Conservation (phyloP, 371 early-diverging fungal species). For the Rhizopus sp. region DNA sequence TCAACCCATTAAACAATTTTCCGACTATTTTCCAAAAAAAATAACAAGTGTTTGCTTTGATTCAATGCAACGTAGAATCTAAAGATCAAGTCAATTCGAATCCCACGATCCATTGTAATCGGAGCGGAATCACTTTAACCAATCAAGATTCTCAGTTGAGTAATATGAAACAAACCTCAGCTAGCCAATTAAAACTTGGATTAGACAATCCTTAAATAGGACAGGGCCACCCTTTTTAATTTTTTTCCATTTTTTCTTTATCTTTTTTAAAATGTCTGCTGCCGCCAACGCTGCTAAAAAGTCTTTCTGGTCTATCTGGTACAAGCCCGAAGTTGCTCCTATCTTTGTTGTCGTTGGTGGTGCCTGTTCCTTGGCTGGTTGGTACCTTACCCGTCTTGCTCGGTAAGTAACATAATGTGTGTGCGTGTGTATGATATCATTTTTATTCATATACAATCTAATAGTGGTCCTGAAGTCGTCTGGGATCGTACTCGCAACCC, state of each 20-base stretch:
- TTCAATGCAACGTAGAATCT: no score
- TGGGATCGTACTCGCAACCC: conserved; percentile 58
- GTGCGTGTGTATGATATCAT: background rate
- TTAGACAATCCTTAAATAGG: background rate
- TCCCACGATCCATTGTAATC: no score
- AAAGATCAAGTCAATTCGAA: no score
- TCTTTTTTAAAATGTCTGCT: conserved; percentile 37
- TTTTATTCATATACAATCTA: background rate
- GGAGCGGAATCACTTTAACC: no score
- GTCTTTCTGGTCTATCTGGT: conserved; percentile 57
- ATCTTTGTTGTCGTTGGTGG: conserved; percentile 51
- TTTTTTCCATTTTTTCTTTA: conserved; percentile 16
- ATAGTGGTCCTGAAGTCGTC: conserved; percentile 54
- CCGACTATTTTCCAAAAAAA: no score
- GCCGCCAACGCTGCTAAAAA: conserved; percentile 48
- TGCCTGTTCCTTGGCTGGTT: conserved; percentile 52
- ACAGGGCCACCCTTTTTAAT: background rate
- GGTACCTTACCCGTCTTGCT: conserved; percentile 52
- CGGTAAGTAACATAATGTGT: conserved; percentile 8
- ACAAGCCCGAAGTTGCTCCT: conserved; percentile 55
- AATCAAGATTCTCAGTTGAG: no score
- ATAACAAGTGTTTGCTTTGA: no score
- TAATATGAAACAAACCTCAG: no score
- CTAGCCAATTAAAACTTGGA: no score
- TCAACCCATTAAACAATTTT: no score